Base-by-base conservation (phyloP, 2,329 filamentous ascomycete species). In the Trichocomaceae sp. region DNA sequence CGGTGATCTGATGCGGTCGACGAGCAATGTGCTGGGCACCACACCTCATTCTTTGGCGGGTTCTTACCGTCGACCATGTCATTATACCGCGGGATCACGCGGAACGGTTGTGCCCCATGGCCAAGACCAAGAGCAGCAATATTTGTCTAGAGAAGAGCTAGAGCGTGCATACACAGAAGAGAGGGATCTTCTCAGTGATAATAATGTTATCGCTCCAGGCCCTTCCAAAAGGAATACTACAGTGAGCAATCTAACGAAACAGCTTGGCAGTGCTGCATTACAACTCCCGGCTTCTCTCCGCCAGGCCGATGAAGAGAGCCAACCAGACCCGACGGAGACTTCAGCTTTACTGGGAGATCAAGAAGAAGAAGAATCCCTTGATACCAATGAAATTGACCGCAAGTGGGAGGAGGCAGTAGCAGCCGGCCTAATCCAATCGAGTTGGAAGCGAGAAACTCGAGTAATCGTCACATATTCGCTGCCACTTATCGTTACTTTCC, bases 361-460 rank as follows among this genome's bases (percentile, higher is more conserved):
- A 4, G 23, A 26, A 3, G 23, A n/a, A 52, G 72, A 72, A 52
- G 72, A 72, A 17, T 77, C 78, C 60, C 74, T 75, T 10, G 74
- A 76, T 20, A 73, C 73, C 5, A 81, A 83, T 46, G 77, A 80
- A 50, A 76, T 91, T 50, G 82, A 86, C 61, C 79, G 83, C 63
- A 86, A 88, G 66, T 95, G 90, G 90, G 86, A 92, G 59, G 87
- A 90, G 58, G 92, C 91, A 0, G 87, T 96, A 10, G 80, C 83
- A 0, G 82, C 86, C 0, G 90, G 90, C 10, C 81, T 84, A 65
- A 91, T 97, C 60, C 85, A 86, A 52, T 96, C 91, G 4, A 95
- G 90, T 5, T 97, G 91, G 90, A 85, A 87, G 70, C 83, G 91
- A 59, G 92, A 97, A 76, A 79, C 87, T 42, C 90, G 91, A 74